A percentile compares a stretch with the other conserved stretches of the same genome.
phyloP scores from a whole-genome alignment of 345 rosid species.

The Lumnitzera racemosa region DNA sequence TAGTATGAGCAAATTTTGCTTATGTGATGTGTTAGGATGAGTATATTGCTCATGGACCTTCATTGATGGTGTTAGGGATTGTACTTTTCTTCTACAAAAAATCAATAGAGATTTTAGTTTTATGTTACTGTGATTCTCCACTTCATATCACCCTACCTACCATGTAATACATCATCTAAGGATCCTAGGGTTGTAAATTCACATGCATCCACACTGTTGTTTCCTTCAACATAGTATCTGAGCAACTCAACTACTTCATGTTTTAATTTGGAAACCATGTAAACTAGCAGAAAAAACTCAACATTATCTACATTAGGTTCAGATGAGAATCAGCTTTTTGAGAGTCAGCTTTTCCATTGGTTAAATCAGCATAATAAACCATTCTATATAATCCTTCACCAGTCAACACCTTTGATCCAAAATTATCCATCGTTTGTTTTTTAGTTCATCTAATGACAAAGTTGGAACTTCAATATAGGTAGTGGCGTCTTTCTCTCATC shows the following conservation, averaged over 20 bases:
- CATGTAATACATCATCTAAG: slow-evolving; percentile 28
- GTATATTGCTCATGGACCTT: too few relatives aligned
- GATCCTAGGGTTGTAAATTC: slow-evolving; percentile 30
- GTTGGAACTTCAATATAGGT: slow-evolving; percentile 21
- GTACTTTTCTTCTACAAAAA: too few relatives aligned
- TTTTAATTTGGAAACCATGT: slow-evolving; percentile 26
- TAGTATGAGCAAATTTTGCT: too few relatives aligned
- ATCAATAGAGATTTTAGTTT: too few relatives aligned
- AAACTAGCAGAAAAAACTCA: slow-evolving; percentile 28
- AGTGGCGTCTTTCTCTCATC: too few relatives aligned
- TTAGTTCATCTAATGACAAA: slow-evolving; percentile 21
- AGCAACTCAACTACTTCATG: slow-evolving; percentile 25
- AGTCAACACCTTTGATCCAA: slow-evolving; percentile 25
- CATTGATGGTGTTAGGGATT: too few relatives aligned
- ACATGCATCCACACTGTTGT: slow-evolving; percentile 20
- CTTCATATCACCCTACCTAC: neutral
- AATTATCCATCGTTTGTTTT: slow-evolving; percentile 13
- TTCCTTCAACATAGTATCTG: slow-evolving; percentile 27
- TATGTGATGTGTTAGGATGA: too few relatives aligned
- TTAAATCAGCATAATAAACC: slow-evolving; percentile 27
- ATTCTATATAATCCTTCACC: slow-evolving; percentile 37
- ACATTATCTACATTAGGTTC: slow-evolving; percentile 20
- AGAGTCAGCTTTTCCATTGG: slow-evolving; percentile 14
- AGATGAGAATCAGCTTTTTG: slow-evolving; percentile 16
- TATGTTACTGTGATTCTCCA: too few relatives aligned